Base-by-base conservation (phyloP, 768 basidiomycete species). In the Pseudohyphozyma bogoriensis region DNA sequence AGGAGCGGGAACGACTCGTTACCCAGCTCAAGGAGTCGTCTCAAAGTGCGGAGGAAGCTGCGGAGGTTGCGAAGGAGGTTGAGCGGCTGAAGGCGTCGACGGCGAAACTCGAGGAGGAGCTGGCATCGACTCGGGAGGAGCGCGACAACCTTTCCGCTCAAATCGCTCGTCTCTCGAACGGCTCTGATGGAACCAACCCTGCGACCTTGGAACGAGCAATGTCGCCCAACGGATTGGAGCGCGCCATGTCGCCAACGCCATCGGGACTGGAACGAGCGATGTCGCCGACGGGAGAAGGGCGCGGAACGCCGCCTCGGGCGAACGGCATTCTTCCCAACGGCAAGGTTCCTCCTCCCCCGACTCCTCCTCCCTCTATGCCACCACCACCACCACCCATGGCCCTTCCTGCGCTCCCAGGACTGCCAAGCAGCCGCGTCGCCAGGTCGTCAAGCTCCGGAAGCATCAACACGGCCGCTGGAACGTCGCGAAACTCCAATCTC, bases 271-370 rank as follows among this genome's bases (percentile, higher is more conserved):
- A 51, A 8, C 58, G 61, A 31, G 47, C 60, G 29, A 63, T 60
- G 58, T 58, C 60, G 22, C 59, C 57, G 1, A 40, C 51, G 20
- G 16, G 28, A n/a, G n/a, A 32, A 62, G 63, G 44, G 45, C 60
- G 53, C 56, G 63, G 28, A 46, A 58, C 54, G 55, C 49, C 56
- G 57, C 44, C 51, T 67, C 59, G 37, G 53, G 58, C 36, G 44
- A 62, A 54, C 42, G 47, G 56, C 49, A 31, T 56, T 22, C 42
- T 53, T 20, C 42, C 63, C 36, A 62, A 67, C 71, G 77, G 82
- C 67, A 91, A 90, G 74, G n/a, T n/a, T n/a, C 80, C 86, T 20
- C 89, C 89, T 33, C 90, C 89, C 22, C 85, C 87, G 0, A 86
- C 86, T 0, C 89, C 90, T 12, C 88, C 91, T 15, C 91, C 90